Base-by-base conservation (phyloP, 2,329 filamentous ascomycete species). In the Nigrospora oryzae region DNA sequence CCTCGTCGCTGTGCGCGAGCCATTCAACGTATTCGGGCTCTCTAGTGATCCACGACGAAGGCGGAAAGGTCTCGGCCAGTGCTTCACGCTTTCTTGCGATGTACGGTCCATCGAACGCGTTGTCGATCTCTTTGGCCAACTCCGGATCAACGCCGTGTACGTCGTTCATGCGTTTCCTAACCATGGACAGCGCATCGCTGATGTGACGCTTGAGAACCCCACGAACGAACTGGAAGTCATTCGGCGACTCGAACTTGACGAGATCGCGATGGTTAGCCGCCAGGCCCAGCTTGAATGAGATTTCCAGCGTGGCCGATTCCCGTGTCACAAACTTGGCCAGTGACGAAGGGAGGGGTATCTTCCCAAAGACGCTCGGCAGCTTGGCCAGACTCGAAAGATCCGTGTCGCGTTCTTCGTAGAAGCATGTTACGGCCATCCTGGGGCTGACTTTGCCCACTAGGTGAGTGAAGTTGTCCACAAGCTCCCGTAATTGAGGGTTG, bases 361-460 rank as follows among this genome's bases (percentile, higher is more conserved):
- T 61, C 16, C 52, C 54, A 17, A 59, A 60, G 16, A 60, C 51
- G 37, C 39, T 35, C 4, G 60, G 62, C 3, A 69, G 46, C 2
- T 62, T 60, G 1, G 54, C 59, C 40, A 68, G 55, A 16, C 64
- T 58, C 1, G 59, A 57, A 30, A 66, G 64, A 15, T 67, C 57
- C 7, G 67, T 69, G 1, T 55, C 57, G 2, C 67, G 59, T 32
- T 67, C 59, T 44, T 70, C 67, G 13, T 58, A 70, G 37, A 69
- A 70, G 30, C 66, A 66, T 14, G 56, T 55, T 3, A 69, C 46
- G 2, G 62, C 56, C 3, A 69, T 64, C 14, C 56, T 64, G 0
- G 60, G 63, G n/a, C 40, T 62, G 15, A 61, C 42, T 37, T 66
- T 67, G 31, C 53, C 54, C 0, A 52, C 58, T 0, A 66, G 52